Evolutionary conservation across 2,329 filamentous ascomycete genomes (phyloP).

Genomic region (Cryphonectria nitschkei): DNA sequence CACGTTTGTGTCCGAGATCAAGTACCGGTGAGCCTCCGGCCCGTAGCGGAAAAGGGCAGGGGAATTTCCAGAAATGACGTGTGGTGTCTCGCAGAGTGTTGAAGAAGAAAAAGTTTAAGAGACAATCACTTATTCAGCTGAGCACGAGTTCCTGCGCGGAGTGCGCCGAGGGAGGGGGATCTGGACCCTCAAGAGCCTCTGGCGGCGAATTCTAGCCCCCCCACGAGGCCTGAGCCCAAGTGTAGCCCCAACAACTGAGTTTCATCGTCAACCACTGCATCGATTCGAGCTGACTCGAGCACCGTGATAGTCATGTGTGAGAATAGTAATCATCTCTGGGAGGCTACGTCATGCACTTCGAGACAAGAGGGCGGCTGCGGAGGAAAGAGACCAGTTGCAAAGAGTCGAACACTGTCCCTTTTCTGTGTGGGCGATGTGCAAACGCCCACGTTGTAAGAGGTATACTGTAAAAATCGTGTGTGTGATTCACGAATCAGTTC

Average conservation of each 20-base stretch:
- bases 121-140: background rate
- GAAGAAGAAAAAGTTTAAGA: background rate
- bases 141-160: background rate
- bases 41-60: background rate
- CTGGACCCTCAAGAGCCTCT: background rate
- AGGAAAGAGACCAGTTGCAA: background rate
- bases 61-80: background rate
- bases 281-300: background rate
- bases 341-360: background rate
- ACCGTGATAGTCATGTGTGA: background rate
- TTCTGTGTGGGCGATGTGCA: background rate
- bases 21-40: background rate
- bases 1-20: background rate
- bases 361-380: background rate
- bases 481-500: constrained; percentile 2
- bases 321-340: background rate
- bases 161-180: background rate
- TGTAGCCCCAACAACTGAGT: background rate
- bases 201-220: background rate
- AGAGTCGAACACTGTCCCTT: background rate
- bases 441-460: background rate
- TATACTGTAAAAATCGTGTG: background rate
- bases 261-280: background rate
- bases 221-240: background rate
- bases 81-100: background rate